These are phyloP conservation scores for Curvularia sp. DNA, from an alignment of 2,329 filamentous ascomycete genomes.

Conservation along the genomic window DNA sequence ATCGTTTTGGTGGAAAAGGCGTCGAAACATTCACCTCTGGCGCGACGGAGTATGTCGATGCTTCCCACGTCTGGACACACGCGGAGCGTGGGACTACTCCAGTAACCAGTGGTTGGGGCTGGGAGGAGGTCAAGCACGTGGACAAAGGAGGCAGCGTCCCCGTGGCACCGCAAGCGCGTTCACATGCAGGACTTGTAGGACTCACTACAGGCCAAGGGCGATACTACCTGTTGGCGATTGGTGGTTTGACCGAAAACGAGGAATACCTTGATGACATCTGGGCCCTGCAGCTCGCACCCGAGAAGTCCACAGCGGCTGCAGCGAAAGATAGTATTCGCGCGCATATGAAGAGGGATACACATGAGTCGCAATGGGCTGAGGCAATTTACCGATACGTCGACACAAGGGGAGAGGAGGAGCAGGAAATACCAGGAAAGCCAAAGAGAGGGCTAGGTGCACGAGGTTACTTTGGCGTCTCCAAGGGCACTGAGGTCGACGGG, in stretches of 20 bases:
- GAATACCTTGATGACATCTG: slow-evolving; percentile 56
- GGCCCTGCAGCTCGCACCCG: slow-evolving; percentile 60
- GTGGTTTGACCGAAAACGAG: slow-evolving; percentile 51
- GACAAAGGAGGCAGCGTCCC: slow-evolving; percentile 17
- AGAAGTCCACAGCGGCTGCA: slow-evolving; percentile 55
- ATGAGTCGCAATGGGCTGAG: slow-evolving; percentile 59
- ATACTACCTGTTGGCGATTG: slow-evolving; percentile 60
- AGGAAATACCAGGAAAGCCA: slow-evolving; percentile 48
- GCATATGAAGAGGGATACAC: slow-evolving; percentile 56
- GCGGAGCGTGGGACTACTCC: slow-evolving; percentile 47
- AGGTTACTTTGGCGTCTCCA: slow-evolving; percentile 48
- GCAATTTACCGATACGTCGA: slow-evolving; percentile 56
- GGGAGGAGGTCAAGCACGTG: slow-evolving; percentile 37
- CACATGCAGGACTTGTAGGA: slow-evolving; percentile 54
- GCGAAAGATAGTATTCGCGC: slow-evolving; percentile 60
- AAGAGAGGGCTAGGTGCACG: slow-evolving; percentile 52
- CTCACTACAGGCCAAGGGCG: slow-evolving; percentile 61
- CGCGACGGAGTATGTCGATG: slow-evolving; percentile 43
- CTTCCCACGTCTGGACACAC: slow-evolving; percentile 45
- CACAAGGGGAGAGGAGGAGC: slow-evolving; percentile 54
- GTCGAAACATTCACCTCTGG: slow-evolving; percentile 30
- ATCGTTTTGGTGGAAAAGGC: slow-evolving; percentile 53
- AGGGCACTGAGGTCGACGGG: slow-evolving; percentile 55
- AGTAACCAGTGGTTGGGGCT: slow-evolving; percentile 43
- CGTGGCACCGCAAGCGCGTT: slow-evolving; percentile 51